These are phyloP conservation scores for Nymphaea colorata DNA, from an alignment of 164 flowering plant species.

Conservation along the genomic window DNA sequence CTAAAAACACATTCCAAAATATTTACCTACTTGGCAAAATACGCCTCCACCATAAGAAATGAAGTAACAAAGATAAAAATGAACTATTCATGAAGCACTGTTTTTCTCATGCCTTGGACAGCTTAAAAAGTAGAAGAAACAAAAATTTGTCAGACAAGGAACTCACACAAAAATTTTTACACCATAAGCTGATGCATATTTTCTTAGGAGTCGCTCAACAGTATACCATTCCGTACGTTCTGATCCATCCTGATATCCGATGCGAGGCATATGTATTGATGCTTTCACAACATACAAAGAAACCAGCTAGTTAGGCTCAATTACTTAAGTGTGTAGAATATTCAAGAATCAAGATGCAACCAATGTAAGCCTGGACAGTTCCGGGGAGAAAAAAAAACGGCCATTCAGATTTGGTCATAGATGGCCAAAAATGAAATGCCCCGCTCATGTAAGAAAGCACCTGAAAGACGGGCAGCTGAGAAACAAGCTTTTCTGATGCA, in stretches of 20 bases:
- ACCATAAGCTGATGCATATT: slow-evolving; percentile 65
- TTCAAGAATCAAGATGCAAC: too few species aligned
- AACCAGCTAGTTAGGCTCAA: not conserved
- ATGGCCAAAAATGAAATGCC: too few species aligned
- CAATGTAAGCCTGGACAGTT: not conserved
- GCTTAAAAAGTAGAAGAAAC: not conserved
- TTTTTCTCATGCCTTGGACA: too few species aligned
- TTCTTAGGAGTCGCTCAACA: slow-evolving; percentile 76
- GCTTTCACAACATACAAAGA: slow-evolving; percentile 22
- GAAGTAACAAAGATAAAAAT: not conserved
- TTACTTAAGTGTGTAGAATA: too few species aligned
- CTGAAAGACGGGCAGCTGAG: slow-evolving; percentile 69
- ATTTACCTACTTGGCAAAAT: not conserved
- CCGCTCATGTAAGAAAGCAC: slow-evolving; percentile 13
- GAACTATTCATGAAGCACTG: not conserved
- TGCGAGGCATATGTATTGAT: slow-evolving; percentile 95
- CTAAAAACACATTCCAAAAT: not conserved
- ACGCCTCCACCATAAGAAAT: too few species aligned
- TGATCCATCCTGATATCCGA: slow-evolving; percentile 71
- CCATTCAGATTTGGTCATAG: too few species aligned
- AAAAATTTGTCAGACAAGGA: slow-evolving; percentile 5
- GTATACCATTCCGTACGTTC: slow-evolving; percentile 83
- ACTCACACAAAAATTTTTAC: slow-evolving; percentile 69
- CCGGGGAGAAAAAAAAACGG: not conserved
- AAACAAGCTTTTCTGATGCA: slow-evolving; percentile 68